Base-by-base conservation (phyloP, 1,139 yeast genomes). In the Pichia sp. region DNA sequence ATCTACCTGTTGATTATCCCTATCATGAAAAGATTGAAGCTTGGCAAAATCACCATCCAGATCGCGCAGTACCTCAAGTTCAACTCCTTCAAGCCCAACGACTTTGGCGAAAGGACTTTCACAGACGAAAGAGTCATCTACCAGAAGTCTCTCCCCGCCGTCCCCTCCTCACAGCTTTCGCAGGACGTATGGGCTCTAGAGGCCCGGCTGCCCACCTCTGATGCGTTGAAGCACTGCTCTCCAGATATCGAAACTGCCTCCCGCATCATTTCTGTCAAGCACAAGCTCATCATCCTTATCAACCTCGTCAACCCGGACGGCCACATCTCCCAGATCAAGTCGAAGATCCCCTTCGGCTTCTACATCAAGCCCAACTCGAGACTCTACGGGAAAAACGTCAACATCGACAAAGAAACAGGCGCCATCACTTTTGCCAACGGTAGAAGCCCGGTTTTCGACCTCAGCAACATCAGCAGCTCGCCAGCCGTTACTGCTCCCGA, bases 281-380 rank as follows among this genome's bases (percentile, higher is more conserved):
- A 87, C 69, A 85, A 84, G 66, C 70, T 87, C 50, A 80, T 60
- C 7, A 51, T 65, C 16, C 74, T 74, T 3, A 75, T 85, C 25
- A 79, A 78, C 50, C 66, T 85, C 44, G 70, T 76, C 28, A 85
- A 84, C 62, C 72, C 79, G 2, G 82, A 77, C 55, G 87, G 88
- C 1, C 95, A 87, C 66, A 79, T 79, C 2, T 84, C 91, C 0
- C 93, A 87, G 63, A 74, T 87, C 49, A 73, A 93, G 37, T 91
- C 95, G 0, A 81, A 89, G 3, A 70, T 87, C 48, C 95, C 95
- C 0, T 71, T 87, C 7, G 75, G 74, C 47, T 68, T 87, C 39
- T 85, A 62, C 40, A 49, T 64, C 22, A 55, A 60, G n/a, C 59
- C 63, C 7, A 48, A 54, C 23, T 19, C 13, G 3, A 30, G 8